Conservation (phyloP, 2,329 filamentous ascomycete species). For the Apiospora saccharicola region DNA sequence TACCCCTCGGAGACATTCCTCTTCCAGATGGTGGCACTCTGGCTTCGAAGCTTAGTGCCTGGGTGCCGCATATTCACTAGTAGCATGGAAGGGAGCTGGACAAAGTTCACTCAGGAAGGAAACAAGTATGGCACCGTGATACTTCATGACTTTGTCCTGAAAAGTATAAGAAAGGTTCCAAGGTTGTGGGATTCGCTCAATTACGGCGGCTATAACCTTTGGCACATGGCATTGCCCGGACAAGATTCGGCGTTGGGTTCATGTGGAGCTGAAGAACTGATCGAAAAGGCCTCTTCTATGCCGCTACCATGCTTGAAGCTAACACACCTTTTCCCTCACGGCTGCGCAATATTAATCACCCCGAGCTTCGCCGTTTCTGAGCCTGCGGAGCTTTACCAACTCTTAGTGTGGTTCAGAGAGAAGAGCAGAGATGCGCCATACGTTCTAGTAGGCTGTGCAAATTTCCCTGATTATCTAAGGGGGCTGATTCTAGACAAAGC, state of each 20-base stretch:
- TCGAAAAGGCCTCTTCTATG: not conserved
- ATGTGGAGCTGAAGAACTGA: not conserved
- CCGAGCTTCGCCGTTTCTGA: constrained; percentile 59
- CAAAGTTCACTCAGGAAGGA: constrained; percentile 35
- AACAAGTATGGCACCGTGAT: constrained; percentile 41
- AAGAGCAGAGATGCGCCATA: constrained; percentile 29
- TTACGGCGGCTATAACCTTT: constrained; percentile 33
- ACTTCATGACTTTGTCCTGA: constrained; percentile 38
- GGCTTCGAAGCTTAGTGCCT: constrained; percentile 36
- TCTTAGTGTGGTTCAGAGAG: constrained; percentile 50
- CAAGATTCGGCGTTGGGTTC: not conserved
- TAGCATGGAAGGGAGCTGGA: constrained; percentile 36
- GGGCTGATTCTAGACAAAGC: constrained; percentile 44
- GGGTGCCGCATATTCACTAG: constrained; percentile 40
- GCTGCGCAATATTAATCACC: constrained; percentile 55
- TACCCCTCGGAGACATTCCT: constrained; percentile 11
- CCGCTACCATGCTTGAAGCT: constrained; percentile 39
- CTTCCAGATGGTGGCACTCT: constrained; percentile 14
- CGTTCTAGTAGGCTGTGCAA: constrained; percentile 46
- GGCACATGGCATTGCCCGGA: constrained; percentile 26
- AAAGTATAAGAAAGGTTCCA: constrained; percentile 37
- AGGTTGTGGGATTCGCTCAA: constrained; percentile 37
- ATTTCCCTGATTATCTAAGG: constrained; percentile 45
- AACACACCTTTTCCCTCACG: constrained; percentile 53
- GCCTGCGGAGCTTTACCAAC: constrained; percentile 45